Evolutionary conservation across 2,329 filamentous ascomycete genomes (phyloP).

Genomic region (Hirsutella thompsonii): DNA sequence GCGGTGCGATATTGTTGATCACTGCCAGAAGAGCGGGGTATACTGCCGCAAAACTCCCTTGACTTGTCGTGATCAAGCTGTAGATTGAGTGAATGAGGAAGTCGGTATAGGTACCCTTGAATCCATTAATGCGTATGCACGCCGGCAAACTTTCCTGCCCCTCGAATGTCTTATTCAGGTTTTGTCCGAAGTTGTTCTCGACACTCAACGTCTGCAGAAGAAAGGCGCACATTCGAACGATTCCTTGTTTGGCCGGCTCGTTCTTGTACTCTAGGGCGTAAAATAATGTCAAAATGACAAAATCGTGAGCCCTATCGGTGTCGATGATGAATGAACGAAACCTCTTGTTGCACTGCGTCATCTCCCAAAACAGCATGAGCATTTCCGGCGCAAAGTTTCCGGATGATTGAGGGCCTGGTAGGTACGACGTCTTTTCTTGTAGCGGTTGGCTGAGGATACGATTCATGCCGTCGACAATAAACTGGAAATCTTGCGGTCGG

Average conservation of each 20-base stretch:
- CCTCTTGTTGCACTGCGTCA: conserved; percentile 91
- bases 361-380: conserved; percentile 95
- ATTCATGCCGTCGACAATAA: conserved; percentile 89
- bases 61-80: conserved; percentile 78
- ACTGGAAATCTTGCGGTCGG: conserved; percentile 92
- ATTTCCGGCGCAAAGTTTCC: conserved; percentile 88
- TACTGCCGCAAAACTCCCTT: conserved; percentile 79
- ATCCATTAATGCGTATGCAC: conserved; percentile 70
- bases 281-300: conserved; percentile 79
- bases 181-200: conserved; percentile 79
- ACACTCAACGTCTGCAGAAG: conserved; percentile 89
- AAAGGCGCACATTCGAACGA: conserved; percentile 96
- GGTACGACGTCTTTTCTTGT: conserved; percentile 76
- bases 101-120: conserved; percentile 84
- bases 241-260: conserved; percentile 77
- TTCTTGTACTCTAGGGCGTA: conserved; percentile 84
- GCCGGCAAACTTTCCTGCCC: conserved; percentile 77
- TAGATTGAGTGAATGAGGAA: conserved; percentile 94
- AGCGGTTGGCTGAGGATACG: conserved; percentile 86
- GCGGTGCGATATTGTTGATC: conserved; percentile 84
- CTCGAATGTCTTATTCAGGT: conserved; percentile 79
- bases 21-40: conserved; percentile 87
- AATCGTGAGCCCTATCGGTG: conserved; percentile 85
- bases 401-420: conserved; percentile 70
- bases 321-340: conserved; percentile 96